phyloP scores from a whole-genome alignment of 495 filamentous ascomycete genomes.

The Hypoxylon lenormandii region DNA sequence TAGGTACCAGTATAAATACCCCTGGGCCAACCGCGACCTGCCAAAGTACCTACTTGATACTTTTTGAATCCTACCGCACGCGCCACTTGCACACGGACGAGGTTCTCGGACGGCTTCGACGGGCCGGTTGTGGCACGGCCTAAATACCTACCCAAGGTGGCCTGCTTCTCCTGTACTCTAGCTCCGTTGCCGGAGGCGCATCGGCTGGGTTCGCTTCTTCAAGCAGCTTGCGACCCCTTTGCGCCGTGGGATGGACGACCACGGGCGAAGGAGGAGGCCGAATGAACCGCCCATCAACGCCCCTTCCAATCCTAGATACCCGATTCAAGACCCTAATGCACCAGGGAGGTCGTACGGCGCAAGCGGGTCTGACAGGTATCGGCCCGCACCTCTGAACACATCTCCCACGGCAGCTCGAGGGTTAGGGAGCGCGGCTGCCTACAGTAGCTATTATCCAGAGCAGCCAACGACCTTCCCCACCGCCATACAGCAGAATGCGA shows the following conservation, averaged over 20 bases:
- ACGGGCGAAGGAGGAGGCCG: conserved; percentile 73
- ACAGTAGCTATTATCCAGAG: conserved; percentile 69
- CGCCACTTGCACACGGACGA: conserved; percentile 31
- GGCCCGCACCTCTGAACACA: conserved; percentile 59
- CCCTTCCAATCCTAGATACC: conserved; percentile 59
- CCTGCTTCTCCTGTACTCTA: conserved; percentile 66
- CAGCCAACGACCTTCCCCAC: conserved; percentile 62
- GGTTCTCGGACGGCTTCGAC: conserved; percentile 32
- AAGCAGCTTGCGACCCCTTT: conserved; percentile 58
- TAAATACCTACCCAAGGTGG: conserved; percentile 68
- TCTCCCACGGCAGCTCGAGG: conserved; percentile 57
- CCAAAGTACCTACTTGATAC: not conserved
- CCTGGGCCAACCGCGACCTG: conserved; percentile 12
- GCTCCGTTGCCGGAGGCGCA: conserved; percentile 70
- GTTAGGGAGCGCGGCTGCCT: conserved; percentile 61
- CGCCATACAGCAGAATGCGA: conserved; percentile 60
- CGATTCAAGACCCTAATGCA: conserved; percentile 57
- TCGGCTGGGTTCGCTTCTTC: conserved; percentile 61
- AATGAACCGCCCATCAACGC: conserved; percentile 69
- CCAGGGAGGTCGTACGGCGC: conserved; percentile 58
- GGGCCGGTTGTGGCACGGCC: conserved; percentile 48
- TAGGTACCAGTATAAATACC: conserved; percentile 12
- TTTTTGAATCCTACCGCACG: conserved; percentile 19
- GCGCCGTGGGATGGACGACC: conserved; percentile 76
- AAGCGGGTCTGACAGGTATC: conserved; percentile 62